Percentiles rank a stretch among this genome's conserved stretches.
These are phyloP conservation scores for Rhodomyrtus psidioides DNA, from an alignment of 441 rosid species.

Conservation along the genomic window DNA sequence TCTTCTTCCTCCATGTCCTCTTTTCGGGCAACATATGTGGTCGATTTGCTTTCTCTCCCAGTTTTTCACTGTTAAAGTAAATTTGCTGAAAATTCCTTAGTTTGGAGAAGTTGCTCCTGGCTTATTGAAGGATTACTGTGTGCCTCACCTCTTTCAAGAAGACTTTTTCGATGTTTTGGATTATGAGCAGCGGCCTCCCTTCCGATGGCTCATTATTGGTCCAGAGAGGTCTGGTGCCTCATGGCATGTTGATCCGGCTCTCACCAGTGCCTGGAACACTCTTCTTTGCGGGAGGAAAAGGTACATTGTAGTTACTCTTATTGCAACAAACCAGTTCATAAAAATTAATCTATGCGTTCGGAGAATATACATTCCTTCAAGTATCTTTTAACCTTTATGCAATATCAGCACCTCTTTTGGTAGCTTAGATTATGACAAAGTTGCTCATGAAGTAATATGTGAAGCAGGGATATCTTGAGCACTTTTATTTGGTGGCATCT, in stretches of 20 bases:
- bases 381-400: not conserved
- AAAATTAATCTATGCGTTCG: not conserved
- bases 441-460: not conserved
- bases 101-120: slow-evolving; percentile 81
- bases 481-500: not conserved
- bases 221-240: slow-evolving; percentile 99
- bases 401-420: not conserved
- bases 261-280: slow-evolving; percentile 98
- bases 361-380: not conserved
- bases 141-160: slow-evolving; percentile 83
- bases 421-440: not conserved
- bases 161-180: slow-evolving; percentile 79
- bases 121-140: slow-evolving; percentile 71
- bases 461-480: not conserved
- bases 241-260: slow-evolving; percentile 99
- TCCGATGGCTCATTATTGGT: slow-evolving; percentile 91
- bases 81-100: slow-evolving; percentile 27
- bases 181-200: slow-evolving; percentile 71
- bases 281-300: slow-evolving; percentile 90
- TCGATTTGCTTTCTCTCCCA: not conserved
- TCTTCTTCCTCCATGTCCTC: not conserved
- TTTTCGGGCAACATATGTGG: not conserved
- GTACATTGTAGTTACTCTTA: slow-evolving; percentile 20
- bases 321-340: not conserved
- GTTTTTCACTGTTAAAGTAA: not conserved